Percentiles rank a stretch among this genome's conserved stretches.
phyloP scores from a whole-genome alignment of 768 basidiomycete species.

The Boletus edulis region DNA sequence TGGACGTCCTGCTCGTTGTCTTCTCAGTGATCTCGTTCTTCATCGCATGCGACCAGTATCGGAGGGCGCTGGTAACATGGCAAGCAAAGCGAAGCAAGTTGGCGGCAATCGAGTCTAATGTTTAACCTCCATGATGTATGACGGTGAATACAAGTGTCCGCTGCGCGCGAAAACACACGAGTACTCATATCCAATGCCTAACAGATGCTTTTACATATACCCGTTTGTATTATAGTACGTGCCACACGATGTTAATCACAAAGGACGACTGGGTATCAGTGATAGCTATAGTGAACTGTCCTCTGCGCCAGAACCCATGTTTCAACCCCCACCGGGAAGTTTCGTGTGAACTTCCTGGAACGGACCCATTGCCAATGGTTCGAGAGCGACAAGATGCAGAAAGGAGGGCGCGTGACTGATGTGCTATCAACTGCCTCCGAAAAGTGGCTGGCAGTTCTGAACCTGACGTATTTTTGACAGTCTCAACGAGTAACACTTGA shows the following conservation, averaged over 20 bases:
- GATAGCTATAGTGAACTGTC: not conserved
- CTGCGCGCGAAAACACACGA: not conserved
- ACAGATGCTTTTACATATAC: not conserved
- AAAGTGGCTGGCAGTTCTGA: no score
- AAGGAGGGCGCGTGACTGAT: not conserved
- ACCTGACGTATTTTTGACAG: not conserved
- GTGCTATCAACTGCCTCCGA: not conserved
- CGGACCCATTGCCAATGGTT: not conserved
- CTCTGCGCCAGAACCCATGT: no score
- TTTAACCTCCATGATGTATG: not conserved
- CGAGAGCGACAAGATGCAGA: not conserved
- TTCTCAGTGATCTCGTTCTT: slow-evolving; percentile 13
- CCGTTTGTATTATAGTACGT: not conserved
- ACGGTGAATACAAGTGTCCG: not conserved
- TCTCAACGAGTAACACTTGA: not conserved
- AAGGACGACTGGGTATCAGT: not conserved
- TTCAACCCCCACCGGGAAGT: no score
- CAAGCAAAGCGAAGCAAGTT: slow-evolving; percentile 9
- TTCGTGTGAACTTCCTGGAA: no score
- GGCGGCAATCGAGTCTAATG: not conserved
- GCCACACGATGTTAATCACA: not conserved
- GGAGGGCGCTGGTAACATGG: slow-evolving; percentile 20
- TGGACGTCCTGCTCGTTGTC: slow-evolving; percentile 15
- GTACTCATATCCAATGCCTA: not conserved
- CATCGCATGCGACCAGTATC: slow-evolving; percentile 22